A percentile compares a stretch with the other conserved stretches of the same genome.
Evolutionary conservation across 768 basidiomycete species (phyloP).

Genomic region (Erythrobasidium yunnanense): DNA sequence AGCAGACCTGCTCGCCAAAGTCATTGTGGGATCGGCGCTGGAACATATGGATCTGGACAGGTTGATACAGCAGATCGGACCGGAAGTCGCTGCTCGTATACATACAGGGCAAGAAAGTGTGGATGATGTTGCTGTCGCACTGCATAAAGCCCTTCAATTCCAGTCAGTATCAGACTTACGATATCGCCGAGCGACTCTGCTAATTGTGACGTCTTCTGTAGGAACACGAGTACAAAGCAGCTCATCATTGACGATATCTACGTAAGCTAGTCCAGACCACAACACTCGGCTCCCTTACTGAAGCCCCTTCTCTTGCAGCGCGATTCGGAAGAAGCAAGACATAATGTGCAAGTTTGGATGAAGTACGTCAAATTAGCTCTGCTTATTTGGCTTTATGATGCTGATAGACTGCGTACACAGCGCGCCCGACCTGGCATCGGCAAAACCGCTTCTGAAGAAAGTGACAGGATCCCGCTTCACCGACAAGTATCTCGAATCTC

Average conservation of each 20-base stretch:
- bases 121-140: constrained; percentile 85
- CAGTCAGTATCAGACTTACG: constrained; percentile 29
- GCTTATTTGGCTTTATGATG: constrained; percentile 42
- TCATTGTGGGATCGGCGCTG: constrained; percentile 89
- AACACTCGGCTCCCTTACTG: too few relatives aligned
- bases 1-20: constrained; percentile 83
- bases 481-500: constrained; percentile 74
- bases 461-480: constrained; percentile 93
- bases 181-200: neutral
- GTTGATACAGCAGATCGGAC: constrained; percentile 83
- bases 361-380: neutral
- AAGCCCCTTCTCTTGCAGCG: constrained; percentile 40
- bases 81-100: constrained; percentile 83
- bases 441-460: constrained; percentile 65
- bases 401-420: too few relatives aligned
- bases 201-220: neutral
- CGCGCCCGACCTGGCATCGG: constrained; percentile 59
- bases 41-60: constrained; percentile 99
- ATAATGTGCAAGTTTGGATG: constrained; percentile 74
- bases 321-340: constrained; percentile 72
- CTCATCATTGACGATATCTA: constrained; percentile 94
- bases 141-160: constrained; percentile 79
- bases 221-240: constrained; percentile 95
- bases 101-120: constrained; percentile 87
- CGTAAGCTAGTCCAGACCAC: constrained; percentile 27